Conservation (phyloP, 108 stramenopile species). For the Cylindrotheca closterium region DNA sequence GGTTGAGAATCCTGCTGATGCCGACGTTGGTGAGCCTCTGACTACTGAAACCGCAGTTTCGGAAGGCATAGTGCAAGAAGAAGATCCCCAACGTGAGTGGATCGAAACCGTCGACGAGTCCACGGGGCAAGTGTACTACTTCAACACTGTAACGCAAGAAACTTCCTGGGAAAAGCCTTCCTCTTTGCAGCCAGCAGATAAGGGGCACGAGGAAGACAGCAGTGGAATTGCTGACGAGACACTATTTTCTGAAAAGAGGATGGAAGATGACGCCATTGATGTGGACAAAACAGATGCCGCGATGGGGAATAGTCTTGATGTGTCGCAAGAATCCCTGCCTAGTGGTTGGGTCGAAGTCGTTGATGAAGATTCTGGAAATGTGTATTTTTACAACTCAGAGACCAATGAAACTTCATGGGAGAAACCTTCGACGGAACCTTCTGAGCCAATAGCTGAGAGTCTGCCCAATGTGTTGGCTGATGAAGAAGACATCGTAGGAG, state of each 20-base stretch:
- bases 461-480: neutral
- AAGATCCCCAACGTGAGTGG: slow-evolving; percentile 38
- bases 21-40: neutral
- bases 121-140: slow-evolving; percentile 50
- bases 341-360: slow-evolving; percentile 34
- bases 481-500: neutral
- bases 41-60: neutral
- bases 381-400: slow-evolving; percentile 37
- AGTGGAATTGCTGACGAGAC: neutral
- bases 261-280: neutral
- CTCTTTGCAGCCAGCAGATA: too few species aligned
- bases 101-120: slow-evolving; percentile 39
- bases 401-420: slow-evolving; percentile 39
- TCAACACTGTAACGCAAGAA: slow-evolving; percentile 31
- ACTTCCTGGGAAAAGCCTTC: slow-evolving; percentile 33
- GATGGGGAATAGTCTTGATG: too few species aligned
- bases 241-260: neutral
- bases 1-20: neutral
- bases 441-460: too few species aligned
- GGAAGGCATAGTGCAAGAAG: neutral
- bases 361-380: slow-evolving; percentile 37
- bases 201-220: neutral
- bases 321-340: neutral
- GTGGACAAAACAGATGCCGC: neutral
- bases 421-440: slow-evolving; percentile 10